These are phyloP conservation scores for Microbotryum lychnidis-dioicae DNA, from an alignment of 1,284 basidiomycete species.

Conservation along the genomic window DNA sequence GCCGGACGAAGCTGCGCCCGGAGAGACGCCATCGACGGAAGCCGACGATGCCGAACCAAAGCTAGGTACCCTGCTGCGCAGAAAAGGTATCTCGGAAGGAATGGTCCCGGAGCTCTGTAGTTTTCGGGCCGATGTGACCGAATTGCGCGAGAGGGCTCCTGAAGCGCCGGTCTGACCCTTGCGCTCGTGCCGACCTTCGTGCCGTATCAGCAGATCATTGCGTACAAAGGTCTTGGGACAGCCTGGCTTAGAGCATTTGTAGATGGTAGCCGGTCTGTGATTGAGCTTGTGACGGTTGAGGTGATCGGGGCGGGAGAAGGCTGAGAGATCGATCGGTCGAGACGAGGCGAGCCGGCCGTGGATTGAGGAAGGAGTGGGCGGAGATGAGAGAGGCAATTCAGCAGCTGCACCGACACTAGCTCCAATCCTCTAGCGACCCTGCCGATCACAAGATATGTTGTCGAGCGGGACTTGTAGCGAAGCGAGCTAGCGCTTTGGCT, in stretches of 20 bases:
- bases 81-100: no score
- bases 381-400: no score
- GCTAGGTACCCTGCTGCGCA: no score
- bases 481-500: no score
- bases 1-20: no score
- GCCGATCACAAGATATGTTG: no score
- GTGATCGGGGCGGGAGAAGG: conserved; percentile 29
- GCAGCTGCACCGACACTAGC: no score
- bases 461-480: no score
- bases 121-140: conserved; percentile 2
- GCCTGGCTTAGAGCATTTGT: conserved; percentile 17
- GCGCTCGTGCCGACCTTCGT: conserved; percentile 24
- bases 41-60: no score
- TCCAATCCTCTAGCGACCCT: no score
- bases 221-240: conserved; percentile 30
- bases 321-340: conserved; percentile 7
- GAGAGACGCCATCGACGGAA: no score
- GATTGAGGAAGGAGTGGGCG: not conserved
- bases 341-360: not conserved
- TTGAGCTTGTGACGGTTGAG: conserved; percentile 29
- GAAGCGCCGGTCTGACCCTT: conserved; percentile 11
- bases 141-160: conserved; percentile 9
- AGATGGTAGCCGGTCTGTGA: conserved; percentile 23
- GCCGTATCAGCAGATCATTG: conserved; percentile 26
- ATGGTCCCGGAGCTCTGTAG: no score